phyloP scores from a whole-genome alignment of 2,329 filamentous ascomycete species.

The Colletotrichum sp. region DNA sequence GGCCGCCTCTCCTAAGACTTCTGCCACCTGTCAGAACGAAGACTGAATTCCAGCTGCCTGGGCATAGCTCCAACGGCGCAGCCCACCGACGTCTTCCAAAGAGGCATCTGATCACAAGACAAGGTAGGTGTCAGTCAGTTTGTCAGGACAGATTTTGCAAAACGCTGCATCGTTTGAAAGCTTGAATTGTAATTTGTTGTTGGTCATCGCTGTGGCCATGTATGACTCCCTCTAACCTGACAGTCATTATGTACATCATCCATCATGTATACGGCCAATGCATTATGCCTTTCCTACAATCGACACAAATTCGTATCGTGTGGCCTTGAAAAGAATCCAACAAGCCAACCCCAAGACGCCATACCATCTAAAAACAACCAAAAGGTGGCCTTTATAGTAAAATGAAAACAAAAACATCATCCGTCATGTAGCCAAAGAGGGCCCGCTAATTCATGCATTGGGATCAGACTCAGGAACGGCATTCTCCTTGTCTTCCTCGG shows the following conservation, averaged over 20 bases:
- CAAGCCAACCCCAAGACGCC: conserved; percentile 18
- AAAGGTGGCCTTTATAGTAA: conserved; percentile 4
- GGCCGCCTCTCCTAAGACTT: neutral
- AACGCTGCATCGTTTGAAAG: neutral
- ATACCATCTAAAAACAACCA: conserved; percentile 7
- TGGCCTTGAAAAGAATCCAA: conserved; percentile 11
- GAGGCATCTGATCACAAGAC: neutral
- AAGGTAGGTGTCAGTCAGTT: neutral
- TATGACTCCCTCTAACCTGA: conserved; percentile 19
- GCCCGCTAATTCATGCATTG: conserved; percentile 33
- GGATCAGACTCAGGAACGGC: conserved; percentile 56
- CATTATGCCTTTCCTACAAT: conserved; percentile 19
- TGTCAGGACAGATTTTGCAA: neutral
- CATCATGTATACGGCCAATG: conserved; percentile 15
- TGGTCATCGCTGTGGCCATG: neutral
- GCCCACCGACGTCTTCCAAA: neutral
- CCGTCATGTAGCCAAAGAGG: neutral
- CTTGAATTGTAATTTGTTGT: conserved; percentile 1
- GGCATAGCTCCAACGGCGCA: neutral
- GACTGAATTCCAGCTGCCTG: neutral
- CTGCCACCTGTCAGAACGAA: neutral
- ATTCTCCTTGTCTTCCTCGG: conserved; percentile 47
- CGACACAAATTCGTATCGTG: neutral
- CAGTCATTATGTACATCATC: conserved; percentile 21
- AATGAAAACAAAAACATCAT: neutral